Conservation (phyloP, 2,329 filamentous ascomycete genomes). For the Epichloe gansuensis region DNA sequence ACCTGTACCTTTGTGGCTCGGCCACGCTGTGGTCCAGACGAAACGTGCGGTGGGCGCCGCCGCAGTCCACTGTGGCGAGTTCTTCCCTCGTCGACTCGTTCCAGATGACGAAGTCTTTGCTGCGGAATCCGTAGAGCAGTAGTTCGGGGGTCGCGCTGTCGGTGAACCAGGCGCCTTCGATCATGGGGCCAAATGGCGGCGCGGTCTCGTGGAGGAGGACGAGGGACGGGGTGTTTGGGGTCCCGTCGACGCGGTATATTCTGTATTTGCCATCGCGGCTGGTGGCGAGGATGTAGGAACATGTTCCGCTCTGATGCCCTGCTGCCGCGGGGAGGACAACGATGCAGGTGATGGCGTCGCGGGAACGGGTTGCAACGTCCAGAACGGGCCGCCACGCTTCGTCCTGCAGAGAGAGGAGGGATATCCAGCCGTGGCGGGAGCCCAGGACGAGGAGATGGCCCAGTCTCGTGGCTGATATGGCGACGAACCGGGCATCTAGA, state of each 20-base stretch:
- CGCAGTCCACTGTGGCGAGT: conserved; percentile 62
- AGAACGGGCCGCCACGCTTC: conserved; percentile 17
- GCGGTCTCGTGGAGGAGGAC: conserved; percentile 52
- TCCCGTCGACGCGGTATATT: conserved; percentile 37
- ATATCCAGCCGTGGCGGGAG: conserved; percentile 38
- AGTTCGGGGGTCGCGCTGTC: conserved; percentile 35
- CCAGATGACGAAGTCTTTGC: conserved; percentile 69
- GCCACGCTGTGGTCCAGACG: conserved; percentile 25
- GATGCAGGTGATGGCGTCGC: conserved; percentile 59
- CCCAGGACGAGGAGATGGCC: conserved; percentile 36
- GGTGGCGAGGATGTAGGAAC: conserved; percentile 51
- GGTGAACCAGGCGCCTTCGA: conserved; percentile 58
- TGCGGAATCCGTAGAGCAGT: conserved; percentile 68
- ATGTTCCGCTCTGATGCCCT: conserved; percentile 4
- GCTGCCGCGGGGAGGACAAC: conserved; percentile 26
- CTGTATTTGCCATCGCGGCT: conserved; percentile 67
- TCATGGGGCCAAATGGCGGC: conserved; percentile 59
- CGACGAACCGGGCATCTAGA: conserved; percentile 36
- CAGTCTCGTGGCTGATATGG: conserved; percentile 32
- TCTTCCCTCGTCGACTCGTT: conserved; percentile 61
- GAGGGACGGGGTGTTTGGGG: conserved; percentile 15
- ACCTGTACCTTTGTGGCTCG: conserved; percentile 27
- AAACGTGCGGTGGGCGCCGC: conserved; percentile 72
- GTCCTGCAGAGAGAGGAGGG: conserved; percentile 17
- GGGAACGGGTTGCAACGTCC: conserved; percentile 27